These are phyloP conservation scores for Ogataea polymorpha DNA, from an alignment of 805 yeast species.

Conservation along the genomic window DNA sequence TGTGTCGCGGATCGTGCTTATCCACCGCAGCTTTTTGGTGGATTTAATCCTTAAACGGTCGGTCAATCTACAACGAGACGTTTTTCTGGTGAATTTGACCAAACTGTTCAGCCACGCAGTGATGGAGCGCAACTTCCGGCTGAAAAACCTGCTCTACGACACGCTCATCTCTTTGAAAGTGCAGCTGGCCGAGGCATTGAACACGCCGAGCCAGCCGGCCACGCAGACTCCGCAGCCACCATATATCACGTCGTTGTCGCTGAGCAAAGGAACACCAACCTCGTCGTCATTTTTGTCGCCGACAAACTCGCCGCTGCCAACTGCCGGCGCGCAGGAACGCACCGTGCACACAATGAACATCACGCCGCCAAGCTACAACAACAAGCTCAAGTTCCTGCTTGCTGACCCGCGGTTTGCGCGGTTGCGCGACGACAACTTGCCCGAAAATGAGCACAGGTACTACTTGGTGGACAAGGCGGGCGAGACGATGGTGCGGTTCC, in stretches of 20 bases:
- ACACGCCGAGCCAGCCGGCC: slow-evolving; percentile 13
- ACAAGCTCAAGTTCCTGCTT: slow-evolving; percentile 27
- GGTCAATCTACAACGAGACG: slow-evolving; percentile 39
- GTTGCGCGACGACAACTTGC: slow-evolving; percentile 22
- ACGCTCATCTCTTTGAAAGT: slow-evolving; percentile 51
- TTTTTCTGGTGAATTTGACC: slow-evolving; percentile 46
- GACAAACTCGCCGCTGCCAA: slow-evolving; percentile 25
- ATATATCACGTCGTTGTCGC: slow-evolving; percentile 17
- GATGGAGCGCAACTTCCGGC: slow-evolving; percentile 43
- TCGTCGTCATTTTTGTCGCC: slow-evolving; percentile 25
- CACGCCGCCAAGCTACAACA: slow-evolving; percentile 33
- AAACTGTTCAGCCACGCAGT: slow-evolving; percentile 42
- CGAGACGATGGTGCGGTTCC: slow-evolving; percentile 34
- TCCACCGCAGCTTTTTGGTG: slow-evolving; percentile 52
- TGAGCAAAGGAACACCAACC: slow-evolving; percentile 24
- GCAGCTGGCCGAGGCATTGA: slow-evolving; percentile 30
- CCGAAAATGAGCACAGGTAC: slow-evolving; percentile 18
- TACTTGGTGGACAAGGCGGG: slow-evolving; percentile 21
- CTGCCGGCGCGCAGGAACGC: slow-evolving; percentile 19
- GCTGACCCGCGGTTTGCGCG: slow-evolving; percentile 22
- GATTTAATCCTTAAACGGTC: slow-evolving; percentile 42
- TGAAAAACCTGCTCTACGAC: slow-evolving; percentile 58
- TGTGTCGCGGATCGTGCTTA: slow-evolving; percentile 52
- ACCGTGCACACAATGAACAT: slow-evolving; percentile 25
- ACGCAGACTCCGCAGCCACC: slow-evolving; percentile 17